Conservation (phyloP, 1,284 basidiomycete species). For the Apiotrichum brassicae region DNA sequence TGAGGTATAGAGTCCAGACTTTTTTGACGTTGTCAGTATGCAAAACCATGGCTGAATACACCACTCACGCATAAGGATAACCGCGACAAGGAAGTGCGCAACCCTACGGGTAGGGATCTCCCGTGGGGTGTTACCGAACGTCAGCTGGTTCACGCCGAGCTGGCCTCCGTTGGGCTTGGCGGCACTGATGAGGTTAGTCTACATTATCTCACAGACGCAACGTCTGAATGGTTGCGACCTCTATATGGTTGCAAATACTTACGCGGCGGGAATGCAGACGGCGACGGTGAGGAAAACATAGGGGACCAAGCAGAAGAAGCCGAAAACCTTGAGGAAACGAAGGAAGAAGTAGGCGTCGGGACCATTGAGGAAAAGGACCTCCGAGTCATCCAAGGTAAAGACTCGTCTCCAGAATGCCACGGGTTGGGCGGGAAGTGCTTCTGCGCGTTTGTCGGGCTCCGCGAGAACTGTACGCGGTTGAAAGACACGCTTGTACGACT, state of each 20-base stretch:
- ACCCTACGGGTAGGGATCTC: constrained; percentile 57
- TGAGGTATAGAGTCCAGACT: constrained; percentile 80
- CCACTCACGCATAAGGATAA: constrained; percentile 64
- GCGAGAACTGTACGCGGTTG: constrained; percentile 39
- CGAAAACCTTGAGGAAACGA: constrained; percentile 54
- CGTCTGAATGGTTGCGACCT: too few relatives aligned
- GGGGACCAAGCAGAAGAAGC: constrained; percentile 66
- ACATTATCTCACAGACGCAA: too few relatives aligned
- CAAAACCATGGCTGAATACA: too few relatives aligned
- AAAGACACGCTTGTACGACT: constrained; percentile 34
- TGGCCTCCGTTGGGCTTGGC: constrained; percentile 46
- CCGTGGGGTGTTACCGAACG: constrained; percentile 67
- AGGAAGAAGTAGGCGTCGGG: constrained; percentile 92
- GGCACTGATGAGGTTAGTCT: constrained; percentile 1
- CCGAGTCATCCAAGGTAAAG: constrained; percentile 30
- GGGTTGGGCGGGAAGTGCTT: constrained; percentile 22
- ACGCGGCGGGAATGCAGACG: constrained; percentile 39
- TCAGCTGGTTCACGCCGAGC: constrained; percentile 65
- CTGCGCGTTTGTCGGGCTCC: constrained; percentile 29
- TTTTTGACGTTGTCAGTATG: constrained; percentile 5
- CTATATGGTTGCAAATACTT: too few relatives aligned
- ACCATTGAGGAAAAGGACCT: constrained; percentile 60
- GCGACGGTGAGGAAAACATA: constrained; percentile 59
- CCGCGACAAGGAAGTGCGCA: constrained; percentile 67
- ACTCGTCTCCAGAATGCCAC: constrained; percentile 37